These are phyloP conservation scores for Linnemannia hyalina DNA, from an alignment of 192 early-diverging fungal species.

Conservation along the genomic window DNA sequence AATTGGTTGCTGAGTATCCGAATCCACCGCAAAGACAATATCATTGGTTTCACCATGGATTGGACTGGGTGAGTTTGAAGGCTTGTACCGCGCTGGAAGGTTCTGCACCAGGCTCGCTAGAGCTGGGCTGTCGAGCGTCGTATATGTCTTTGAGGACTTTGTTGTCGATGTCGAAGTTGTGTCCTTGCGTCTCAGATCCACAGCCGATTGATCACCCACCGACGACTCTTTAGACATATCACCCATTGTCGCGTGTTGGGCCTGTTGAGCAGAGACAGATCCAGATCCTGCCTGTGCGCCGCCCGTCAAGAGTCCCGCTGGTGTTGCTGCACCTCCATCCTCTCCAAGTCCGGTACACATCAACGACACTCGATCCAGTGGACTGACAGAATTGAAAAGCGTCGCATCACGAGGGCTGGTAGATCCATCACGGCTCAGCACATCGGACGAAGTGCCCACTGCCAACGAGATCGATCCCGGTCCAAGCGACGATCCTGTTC, in stretches of 20 bases:
- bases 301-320: background rate
- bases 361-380: conserved; percentile 58
- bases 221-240: background rate
- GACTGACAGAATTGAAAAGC: conserved; percentile 60
- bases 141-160: conserved; percentile 36
- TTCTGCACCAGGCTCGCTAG: conserved; percentile 44
- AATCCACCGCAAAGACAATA: conserved; percentile 59
- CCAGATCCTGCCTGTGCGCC: background rate
- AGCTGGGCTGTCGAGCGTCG: conserved; percentile 37
- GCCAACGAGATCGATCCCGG: conserved; percentile 25
- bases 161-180: conserved; percentile 48
- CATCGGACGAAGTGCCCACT: conserved; percentile 26
- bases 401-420: conserved; percentile 34
- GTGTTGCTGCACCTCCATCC: background rate
- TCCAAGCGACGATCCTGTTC: conserved; percentile 32
- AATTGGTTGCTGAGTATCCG: conserved; percentile 44
- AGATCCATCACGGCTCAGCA: conserved; percentile 23
- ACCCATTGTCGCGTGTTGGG: background rate
- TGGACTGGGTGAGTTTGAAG: conserved; percentile 40
- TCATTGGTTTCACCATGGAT: conserved; percentile 61
- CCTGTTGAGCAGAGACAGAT: background rate
- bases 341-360: conserved; percentile 38
- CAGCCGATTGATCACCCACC: background rate
- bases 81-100: conserved; percentile 60
- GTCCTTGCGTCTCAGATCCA: conserved; percentile 32